These are phyloP conservation scores for Stygiomarasmius scandens DNA, from an alignment of 1,284 basidiomycete species.

Conservation along the genomic window DNA sequence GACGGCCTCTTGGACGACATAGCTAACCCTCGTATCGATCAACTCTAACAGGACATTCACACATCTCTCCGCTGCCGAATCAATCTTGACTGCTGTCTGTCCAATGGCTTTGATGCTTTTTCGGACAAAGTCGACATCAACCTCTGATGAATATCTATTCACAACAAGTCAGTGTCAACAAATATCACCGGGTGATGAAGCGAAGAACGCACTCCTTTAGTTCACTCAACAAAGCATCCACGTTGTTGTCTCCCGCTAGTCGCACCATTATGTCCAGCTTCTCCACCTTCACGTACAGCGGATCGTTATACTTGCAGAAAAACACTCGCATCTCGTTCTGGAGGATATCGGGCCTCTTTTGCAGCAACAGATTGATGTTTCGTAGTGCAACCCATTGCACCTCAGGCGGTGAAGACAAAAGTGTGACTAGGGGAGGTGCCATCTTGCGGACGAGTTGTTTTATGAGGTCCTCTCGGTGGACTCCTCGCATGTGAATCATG, in stretches of 20 bases:
- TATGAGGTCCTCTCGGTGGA: constrained; percentile 83
- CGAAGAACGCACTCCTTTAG: constrained; percentile 91
- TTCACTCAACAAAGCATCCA: constrained; percentile 93
- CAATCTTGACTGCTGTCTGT: constrained; percentile 95
- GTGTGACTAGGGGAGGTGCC: constrained; percentile 91
- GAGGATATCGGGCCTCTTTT: constrained; percentile 88
- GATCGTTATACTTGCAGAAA: constrained; percentile 99
- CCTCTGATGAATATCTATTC: constrained; percentile 89
- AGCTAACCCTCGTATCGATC: constrained; percentile 91
- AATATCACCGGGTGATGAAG: too few species aligned
- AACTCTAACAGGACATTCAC: constrained; percentile 92
- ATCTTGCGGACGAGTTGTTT: constrained; percentile 93
- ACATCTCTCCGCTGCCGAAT: constrained; percentile 90
- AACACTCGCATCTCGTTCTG: constrained; percentile 98
- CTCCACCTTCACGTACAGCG: constrained; percentile 96
- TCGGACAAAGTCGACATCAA: constrained; percentile 97
- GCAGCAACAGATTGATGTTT: constrained; percentile 95
- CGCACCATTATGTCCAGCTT: constrained; percentile 99
- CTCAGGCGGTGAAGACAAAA: constrained; percentile 77
- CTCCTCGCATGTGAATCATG: constrained; percentile 93
- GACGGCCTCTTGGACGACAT: constrained; percentile 97
- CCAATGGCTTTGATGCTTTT: constrained; percentile 95
- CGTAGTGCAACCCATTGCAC: constrained; percentile 97
- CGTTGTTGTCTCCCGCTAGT: constrained; percentile 88
- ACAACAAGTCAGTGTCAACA: neutral